Percentiles rank a stretch among this genome's conserved stretches.
Evolutionary conservation across 108 stramenopile genomes (phyloP).

Genomic region (Stephanodiscus triporus): DNA sequence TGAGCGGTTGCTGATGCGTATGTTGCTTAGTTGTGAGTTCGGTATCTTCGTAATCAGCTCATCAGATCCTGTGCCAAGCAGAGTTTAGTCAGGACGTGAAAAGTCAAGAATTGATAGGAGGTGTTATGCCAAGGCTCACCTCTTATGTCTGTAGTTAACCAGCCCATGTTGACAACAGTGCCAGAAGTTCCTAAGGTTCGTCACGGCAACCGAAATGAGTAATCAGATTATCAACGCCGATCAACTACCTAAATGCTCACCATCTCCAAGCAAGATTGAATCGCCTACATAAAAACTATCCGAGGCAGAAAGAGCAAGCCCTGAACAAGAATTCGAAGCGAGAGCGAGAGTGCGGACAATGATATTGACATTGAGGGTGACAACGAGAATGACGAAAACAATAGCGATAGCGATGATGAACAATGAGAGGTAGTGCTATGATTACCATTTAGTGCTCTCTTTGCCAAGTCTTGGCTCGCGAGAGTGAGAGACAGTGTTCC

Average conservation of each 20-base stretch:
- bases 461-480: constrained; percentile 50
- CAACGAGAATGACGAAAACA: background rate
- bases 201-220: background rate
- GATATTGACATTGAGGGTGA: background rate
- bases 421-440: background rate
- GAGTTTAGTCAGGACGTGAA: background rate
- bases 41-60: constrained; percentile 64
- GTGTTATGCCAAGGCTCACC: constrained; percentile 17
- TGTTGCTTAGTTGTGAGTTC: constrained; percentile 55
- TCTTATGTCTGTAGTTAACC: constrained; percentile 51
- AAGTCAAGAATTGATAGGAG: background rate
- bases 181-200: constrained; percentile 48
- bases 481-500: constrained; percentile 61
- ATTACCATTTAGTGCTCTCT: constrained; percentile 53
- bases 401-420: background rate
- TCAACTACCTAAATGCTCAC: too few species aligned
- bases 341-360: background rate
- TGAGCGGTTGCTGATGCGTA: constrained; percentile 58
- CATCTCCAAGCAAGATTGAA: constrained; percentile 63
- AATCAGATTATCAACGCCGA: background rate
- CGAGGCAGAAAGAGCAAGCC: constrained; percentile 52
- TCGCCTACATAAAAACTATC: constrained; percentile 68
- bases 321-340: background rate
- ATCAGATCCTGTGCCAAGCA: constrained; percentile 26
- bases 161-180: constrained; percentile 53